phyloP scores from a whole-genome alignment of 2,329 filamentous ascomycete genomes.

The Fusarium sp. region DNA sequence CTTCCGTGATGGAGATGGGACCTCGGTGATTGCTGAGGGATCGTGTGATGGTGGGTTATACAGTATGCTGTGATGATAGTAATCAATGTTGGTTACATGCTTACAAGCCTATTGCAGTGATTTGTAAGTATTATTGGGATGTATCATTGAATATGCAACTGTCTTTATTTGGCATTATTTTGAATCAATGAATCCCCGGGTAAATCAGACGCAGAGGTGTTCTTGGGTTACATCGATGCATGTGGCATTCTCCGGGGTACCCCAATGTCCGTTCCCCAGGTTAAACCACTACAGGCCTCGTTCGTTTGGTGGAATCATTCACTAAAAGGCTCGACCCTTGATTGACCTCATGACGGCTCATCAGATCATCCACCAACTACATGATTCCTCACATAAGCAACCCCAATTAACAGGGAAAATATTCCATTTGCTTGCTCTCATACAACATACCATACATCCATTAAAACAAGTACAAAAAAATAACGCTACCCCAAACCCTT shows the following conservation, averaged over 20 bases:
- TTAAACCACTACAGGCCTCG: not conserved
- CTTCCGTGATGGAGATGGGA: conserved; percentile 6
- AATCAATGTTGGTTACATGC: not conserved
- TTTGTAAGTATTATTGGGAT: not conserved
- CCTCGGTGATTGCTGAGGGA: not conserved
- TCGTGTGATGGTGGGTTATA: conserved; percentile 14
- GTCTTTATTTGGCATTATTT: not conserved
- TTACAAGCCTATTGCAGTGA: not conserved
- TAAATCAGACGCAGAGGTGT: not conserved
- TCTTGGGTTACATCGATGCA: conserved; percentile 9
- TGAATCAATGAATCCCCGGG: not conserved
- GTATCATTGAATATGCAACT: not conserved
- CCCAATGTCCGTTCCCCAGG: not conserved
- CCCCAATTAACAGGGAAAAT: conserved; percentile 7
- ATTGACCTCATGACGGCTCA: conserved; percentile 5
- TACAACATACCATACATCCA: conserved; percentile 24
- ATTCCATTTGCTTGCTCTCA: conserved; percentile 19
- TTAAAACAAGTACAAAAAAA: conserved; percentile 12
- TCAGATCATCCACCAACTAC: conserved; percentile 28
- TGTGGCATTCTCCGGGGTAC: conserved; percentile 17
- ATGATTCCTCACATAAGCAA: conserved; percentile 11
- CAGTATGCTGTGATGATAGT: not conserved
- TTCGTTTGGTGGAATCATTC: conserved; percentile 33
- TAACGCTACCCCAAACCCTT: conserved; percentile 1
- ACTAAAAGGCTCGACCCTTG: conserved; percentile 8